A percentile compares a stretch with the other conserved stretches of the same genome.
Conservation (phyloP, 2,329 filamentous ascomycete species). For the Nectriaceae sp. region DNA sequence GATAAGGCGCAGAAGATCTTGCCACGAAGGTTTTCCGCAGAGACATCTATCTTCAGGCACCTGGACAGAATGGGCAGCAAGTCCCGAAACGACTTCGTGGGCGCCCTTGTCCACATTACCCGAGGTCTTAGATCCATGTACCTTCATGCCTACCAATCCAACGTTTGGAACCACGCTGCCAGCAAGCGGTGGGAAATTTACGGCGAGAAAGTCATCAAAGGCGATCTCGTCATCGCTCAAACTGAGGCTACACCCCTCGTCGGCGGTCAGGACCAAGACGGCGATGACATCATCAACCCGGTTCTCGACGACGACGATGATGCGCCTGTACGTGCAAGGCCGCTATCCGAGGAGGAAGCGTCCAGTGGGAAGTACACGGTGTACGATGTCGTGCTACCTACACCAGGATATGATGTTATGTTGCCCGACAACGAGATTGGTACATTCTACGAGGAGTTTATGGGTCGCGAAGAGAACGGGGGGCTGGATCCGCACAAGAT, state of each 20-base stretch:
- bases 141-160: slow-evolving; percentile 92
- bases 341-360: slow-evolving; percentile 76
- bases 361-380: slow-evolving; percentile 75
- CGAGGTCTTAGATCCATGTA: slow-evolving; percentile 90
- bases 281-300: slow-evolving; percentile 46
- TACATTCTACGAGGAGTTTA: slow-evolving; percentile 83
- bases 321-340: slow-evolving; percentile 60
- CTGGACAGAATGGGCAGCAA: slow-evolving; percentile 54
- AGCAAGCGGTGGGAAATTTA: slow-evolving; percentile 79
- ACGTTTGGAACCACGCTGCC: slow-evolving; percentile 88
- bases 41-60: slow-evolving; percentile 76
- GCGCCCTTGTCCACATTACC: slow-evolving; percentile 78
- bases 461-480: slow-evolving; percentile 78
- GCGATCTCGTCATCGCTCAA: slow-evolving; percentile 74
- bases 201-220: slow-evolving; percentile 74
- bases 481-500: slow-evolving; percentile 81
- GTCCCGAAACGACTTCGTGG: slow-evolving; percentile 70
- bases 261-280: slow-evolving; percentile 65
- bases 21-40: slow-evolving; percentile 80
- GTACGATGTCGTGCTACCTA: slow-evolving; percentile 86
- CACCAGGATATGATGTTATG: slow-evolving; percentile 86
- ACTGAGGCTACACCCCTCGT: slow-evolving; percentile 33
- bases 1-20: slow-evolving; percentile 66
- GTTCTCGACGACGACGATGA: slow-evolving; percentile 43
- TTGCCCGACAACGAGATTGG: slow-evolving; percentile 85